Percentiles rank a stretch among this genome's conserved stretches.
Conservation (phyloP, 2,329 filamentous ascomycete species). For the Colletotrichum sp. region DNA sequence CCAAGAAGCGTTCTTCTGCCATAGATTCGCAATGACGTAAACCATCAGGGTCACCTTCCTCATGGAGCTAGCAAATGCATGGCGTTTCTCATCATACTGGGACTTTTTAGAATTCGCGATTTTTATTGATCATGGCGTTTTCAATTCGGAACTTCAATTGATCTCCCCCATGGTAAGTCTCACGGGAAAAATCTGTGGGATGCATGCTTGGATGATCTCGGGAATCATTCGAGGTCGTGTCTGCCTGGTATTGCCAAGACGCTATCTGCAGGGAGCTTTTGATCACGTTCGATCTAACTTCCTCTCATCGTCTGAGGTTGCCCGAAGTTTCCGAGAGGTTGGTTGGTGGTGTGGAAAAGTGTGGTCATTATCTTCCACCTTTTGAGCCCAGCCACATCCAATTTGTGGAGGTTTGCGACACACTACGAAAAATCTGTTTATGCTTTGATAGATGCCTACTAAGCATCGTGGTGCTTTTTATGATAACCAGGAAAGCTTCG, state of each 20-base stretch:
- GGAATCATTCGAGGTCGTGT: background rate
- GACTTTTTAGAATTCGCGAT: background rate
- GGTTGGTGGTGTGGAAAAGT: background rate
- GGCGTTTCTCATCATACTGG: background rate
- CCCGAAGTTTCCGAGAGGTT: background rate
- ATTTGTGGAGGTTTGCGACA: background rate
- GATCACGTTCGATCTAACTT: background rate
- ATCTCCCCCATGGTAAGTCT: background rate
- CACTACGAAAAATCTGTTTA: too few relatives aligned
- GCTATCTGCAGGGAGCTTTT: background rate
- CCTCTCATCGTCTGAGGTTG: background rate
- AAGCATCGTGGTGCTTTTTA: background rate
- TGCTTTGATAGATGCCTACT: background rate
- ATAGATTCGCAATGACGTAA: slow-evolving; percentile 1
- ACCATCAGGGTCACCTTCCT: background rate
- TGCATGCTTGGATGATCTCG: background rate
- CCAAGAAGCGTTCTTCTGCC: background rate
- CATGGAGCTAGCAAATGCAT: slow-evolving; percentile 13
- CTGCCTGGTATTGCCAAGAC: background rate
- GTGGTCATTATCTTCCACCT: background rate
- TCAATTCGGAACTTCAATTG: background rate
- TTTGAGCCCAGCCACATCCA: background rate
- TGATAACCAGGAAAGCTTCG: background rate
- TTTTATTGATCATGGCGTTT: background rate
- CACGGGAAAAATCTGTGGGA: background rate